Evolutionary conservation across 176 grass and related monocot genomes (phyloP), one percentile per base, ranked within the genome.

Genomic region (Bonia amplexicaulis): DNA sequence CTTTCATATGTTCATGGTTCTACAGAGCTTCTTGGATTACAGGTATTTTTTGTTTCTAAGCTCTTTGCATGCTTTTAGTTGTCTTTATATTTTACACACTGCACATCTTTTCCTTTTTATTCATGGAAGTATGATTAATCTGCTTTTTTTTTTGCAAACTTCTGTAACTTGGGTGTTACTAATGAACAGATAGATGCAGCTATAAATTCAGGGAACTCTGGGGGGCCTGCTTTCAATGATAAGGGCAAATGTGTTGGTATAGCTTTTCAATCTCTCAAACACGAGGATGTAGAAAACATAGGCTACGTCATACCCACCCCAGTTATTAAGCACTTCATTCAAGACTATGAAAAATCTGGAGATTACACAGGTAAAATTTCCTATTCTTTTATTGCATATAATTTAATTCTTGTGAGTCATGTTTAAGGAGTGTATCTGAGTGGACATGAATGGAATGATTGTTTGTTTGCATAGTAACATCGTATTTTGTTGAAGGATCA

Each of bases 1-100:
- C 96, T 98, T 59, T 95, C 96, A 17, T 98, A 98, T 89, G 96
- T 95, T 87, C 96, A 98, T 88, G 96, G 93, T 85, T 98, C 93
- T 79, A 98, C 93, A 25, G 93, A 98, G 69, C 96, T 98, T 85
- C 90, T 95, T 57, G 96, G 96, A 27, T 80, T 98, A 66, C 96
- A 95, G 95, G 95, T 98, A 71, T 86, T 15, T 16, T 71, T 71
- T 25, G 15, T n/a, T 83, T 74, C 23, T 82, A 31, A 23, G 19
- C 59, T 81, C 17, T 82, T 77, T 82, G 9, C 20, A 49, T 86
- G 9, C 3, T 79, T 76, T 55, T 77, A 22, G 39, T 77, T 85
- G 3, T 66, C 5, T 82, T 26, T 53, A 1, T 29, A 22, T 42
- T 59, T 75, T n/a, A 2, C n/a, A 58, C 27, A 59, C 26, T 88